Conservation (phyloP, 805 yeast genomes). For the Sugiyamaella smithiae region DNA sequence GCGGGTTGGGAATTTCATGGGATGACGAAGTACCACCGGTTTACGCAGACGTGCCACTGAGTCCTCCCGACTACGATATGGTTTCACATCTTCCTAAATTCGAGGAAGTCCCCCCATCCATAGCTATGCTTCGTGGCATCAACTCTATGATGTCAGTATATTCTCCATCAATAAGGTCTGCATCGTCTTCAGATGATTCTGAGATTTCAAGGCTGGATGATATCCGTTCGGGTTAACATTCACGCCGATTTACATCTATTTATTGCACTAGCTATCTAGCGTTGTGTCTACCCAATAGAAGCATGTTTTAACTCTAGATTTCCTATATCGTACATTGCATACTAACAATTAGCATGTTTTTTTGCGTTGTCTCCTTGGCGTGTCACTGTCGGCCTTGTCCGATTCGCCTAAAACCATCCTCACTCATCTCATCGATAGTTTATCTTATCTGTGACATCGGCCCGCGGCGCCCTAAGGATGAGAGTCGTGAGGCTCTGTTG, state of each 20-base stretch:
- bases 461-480: too few relatives aligned
- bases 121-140: constrained; percentile 19
- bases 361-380: too few relatives aligned
- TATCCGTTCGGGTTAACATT: too few relatives aligned
- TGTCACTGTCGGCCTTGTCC: too few relatives aligned
- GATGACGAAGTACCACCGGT: constrained; percentile 99
- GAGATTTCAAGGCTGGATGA: background rate
- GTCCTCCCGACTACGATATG: constrained; percentile 77
- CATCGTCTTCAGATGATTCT: constrained; percentile 8
- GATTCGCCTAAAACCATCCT: too few relatives aligned
- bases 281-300: too few relatives aligned
- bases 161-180: constrained; percentile 12
- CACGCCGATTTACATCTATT: background rate
- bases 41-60: constrained; percentile 78
- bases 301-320: too few relatives aligned
- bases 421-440: too few relatives aligned
- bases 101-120: constrained; percentile 20
- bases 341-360: too few relatives aligned
- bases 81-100: constrained; percentile 25
- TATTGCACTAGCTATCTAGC: too few relatives aligned
- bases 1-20: constrained; percentile 97
- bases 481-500: too few relatives aligned
- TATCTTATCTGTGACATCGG: background rate
- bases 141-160: constrained; percentile 12
- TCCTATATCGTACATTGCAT: too few relatives aligned